Percentiles rank a stretch among this genome's conserved stretches.
Evolutionary conservation across 306 rosid species (phyloP).

Genomic region (peach (Prunus persica)): Prunus_persica_NCBIv2 NC_034009.1:25991501-25992000

Average conservation of each 20-base stretch:
- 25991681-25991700: slow-evolving; percentile 99
- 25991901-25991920: slow-evolving; percentile 99
- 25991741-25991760: background rate
- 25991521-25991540: slow-evolving; percentile 96
- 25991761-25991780: slow-evolving; percentile 16
- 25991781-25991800: slow-evolving; percentile 8
- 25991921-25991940: slow-evolving; percentile 99
- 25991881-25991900: slow-evolving; percentile 97
- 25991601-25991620: slow-evolving; percentile 98
- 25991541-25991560: slow-evolving; percentile 94
- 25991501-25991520: background rate
- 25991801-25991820: slow-evolving; percentile 62
- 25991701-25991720: slow-evolving; percentile 98
- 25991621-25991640: slow-evolving; percentile 97
- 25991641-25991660: slow-evolving; percentile 98
- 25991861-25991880: slow-evolving; percentile 97
- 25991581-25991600: slow-evolving; percentile 98
- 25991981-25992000: slow-evolving; percentile 19
- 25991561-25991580: slow-evolving; percentile 99
- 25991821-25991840: slow-evolving; percentile 99
- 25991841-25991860: slow-evolving; percentile 87
- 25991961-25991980: slow-evolving; percentile 16
- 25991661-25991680: slow-evolving; percentile 98
- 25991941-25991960: slow-evolving; percentile 34
- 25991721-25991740: slow-evolving; percentile 24